phyloP scores from a whole-genome alignment of 768 basidiomycete species.

The Lentinula edodes region DNA sequence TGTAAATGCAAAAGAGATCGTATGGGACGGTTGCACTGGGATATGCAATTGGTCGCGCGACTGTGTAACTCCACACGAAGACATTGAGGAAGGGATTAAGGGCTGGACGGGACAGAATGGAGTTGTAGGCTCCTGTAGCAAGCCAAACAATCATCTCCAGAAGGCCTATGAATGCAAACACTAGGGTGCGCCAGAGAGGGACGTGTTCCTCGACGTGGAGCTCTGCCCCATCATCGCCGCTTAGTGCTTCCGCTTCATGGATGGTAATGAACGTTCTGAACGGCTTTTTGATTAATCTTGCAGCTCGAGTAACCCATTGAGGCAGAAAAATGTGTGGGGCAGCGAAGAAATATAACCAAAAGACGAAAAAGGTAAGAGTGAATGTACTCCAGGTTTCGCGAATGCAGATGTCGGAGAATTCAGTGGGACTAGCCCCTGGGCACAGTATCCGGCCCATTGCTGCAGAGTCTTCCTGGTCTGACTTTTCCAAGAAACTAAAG shows the following conservation, averaged over 20 bases:
- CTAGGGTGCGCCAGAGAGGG: conserved; percentile 56
- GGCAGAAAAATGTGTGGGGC: conserved; percentile 14
- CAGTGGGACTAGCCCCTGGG: conserved; percentile 11
- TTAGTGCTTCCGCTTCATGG: conserved; percentile 48
- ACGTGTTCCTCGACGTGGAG: conserved; percentile 19
- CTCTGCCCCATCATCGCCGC: conserved; percentile 18
- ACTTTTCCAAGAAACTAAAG: neutral
- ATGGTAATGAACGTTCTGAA: conserved; percentile 14
- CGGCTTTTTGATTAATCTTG: conserved; percentile 13
- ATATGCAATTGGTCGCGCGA: conserved; percentile 45
- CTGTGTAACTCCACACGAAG: conserved; percentile 61
- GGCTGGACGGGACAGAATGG: conserved; percentile 27
- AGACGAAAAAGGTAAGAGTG: conserved; percentile 40
- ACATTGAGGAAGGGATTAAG: conserved; percentile 43
- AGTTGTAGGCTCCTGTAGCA: conserved; percentile 47
- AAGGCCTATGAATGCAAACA: conserved; percentile 54
- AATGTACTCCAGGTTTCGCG: conserved; percentile 49
- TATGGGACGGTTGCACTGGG: conserved; percentile 54
- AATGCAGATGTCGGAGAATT: conserved; percentile 42
- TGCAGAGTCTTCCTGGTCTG: too few relatives aligned
- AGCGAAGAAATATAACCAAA: conserved; percentile 34
- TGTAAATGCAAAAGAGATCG: conserved; percentile 59
- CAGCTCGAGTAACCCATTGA: conserved; percentile 16
- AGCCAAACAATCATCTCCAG: conserved; percentile 55
- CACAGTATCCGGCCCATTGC: neutral